Conservation (phyloP, 2,329 filamentous ascomycete species). For the Fonsecaea pugnacius region DNA sequence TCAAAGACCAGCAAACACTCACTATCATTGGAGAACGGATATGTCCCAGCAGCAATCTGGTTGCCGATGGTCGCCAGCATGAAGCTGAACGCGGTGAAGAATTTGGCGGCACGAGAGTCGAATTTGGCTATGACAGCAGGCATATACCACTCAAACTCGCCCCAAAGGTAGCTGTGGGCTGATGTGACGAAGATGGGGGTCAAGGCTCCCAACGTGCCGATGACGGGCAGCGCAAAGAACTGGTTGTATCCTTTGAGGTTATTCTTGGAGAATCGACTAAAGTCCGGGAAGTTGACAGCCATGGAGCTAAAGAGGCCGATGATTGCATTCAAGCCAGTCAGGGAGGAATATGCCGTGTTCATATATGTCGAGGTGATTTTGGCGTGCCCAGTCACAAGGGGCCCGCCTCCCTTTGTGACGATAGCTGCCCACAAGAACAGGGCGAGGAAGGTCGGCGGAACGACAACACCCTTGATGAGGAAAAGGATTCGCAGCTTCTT, state of each 20-base stretch:
- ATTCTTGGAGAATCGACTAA: conserved; percentile 50
- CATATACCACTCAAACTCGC: conserved; percentile 56
- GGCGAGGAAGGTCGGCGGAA: conserved; percentile 51
- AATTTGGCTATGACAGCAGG: conserved; percentile 54
- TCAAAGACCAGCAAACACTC: not conserved
- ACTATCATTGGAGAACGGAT: conserved; percentile 19
- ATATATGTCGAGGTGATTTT: conserved; percentile 47
- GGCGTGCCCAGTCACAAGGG: conserved; percentile 47
- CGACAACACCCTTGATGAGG: conserved; percentile 50
- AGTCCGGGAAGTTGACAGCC: conserved; percentile 58
- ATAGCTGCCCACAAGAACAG: conserved; percentile 52
- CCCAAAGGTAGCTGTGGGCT: conserved; percentile 52
- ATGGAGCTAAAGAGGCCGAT: conserved; percentile 56
- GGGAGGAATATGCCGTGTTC: conserved; percentile 50
- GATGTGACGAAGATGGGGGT: conserved; percentile 56
- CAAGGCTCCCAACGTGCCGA: conserved; percentile 53
- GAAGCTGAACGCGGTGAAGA: conserved; percentile 48
- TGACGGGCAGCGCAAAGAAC: conserved; percentile 55
- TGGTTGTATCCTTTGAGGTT: conserved; percentile 50
- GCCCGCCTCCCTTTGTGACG: conserved; percentile 49
- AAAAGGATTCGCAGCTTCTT: conserved; percentile 52
- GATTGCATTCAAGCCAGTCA: conserved; percentile 53
- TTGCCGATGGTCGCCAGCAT: conserved; percentile 52
- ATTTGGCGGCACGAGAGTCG: conserved; percentile 50
- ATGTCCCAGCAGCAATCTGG: conserved; percentile 48